Evolutionary conservation across 352 stramenopile genomes (phyloP).

Genomic region (Labyrinthula sp.): DNA sequence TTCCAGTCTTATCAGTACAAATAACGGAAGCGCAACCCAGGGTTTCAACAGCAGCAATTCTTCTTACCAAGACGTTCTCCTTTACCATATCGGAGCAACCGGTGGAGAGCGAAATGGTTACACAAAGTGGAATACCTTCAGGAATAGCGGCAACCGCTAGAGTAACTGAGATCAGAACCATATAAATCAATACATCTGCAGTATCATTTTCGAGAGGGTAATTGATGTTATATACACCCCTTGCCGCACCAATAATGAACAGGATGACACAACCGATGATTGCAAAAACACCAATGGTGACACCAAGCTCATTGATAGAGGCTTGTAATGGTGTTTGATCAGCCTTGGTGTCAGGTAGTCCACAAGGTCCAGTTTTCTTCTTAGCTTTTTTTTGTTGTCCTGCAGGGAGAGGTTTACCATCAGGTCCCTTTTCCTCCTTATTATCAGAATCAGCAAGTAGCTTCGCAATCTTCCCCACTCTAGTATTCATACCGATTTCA

Average conservation of each 20-base stretch:
- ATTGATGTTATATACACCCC: neutral
- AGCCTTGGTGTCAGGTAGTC: too few relatives aligned
- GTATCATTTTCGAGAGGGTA: neutral
- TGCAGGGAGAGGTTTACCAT: too few relatives aligned
- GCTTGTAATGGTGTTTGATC: neutral
- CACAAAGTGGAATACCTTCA: slow-evolving; percentile 83
- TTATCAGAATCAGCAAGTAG: too few relatives aligned
- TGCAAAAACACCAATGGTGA: neutral
- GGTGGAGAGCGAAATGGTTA: slow-evolving; percentile 85
- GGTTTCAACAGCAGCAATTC: slow-evolving; percentile 64
- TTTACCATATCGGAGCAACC: slow-evolving; percentile 51
- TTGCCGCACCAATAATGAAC: neutral
- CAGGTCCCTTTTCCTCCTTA: too few relatives aligned
- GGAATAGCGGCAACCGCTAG: slow-evolving; percentile 87
- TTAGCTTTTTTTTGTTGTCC: too few relatives aligned
- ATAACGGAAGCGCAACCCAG: slow-evolving; percentile 78
- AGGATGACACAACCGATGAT: neutral
- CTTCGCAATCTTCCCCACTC: neutral
- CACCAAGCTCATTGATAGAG: neutral
- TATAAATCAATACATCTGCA: neutral
- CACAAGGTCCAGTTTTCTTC: too few relatives aligned
- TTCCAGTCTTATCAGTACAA: slow-evolving; percentile 93
- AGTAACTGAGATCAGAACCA: neutral
- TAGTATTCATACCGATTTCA: neutral
- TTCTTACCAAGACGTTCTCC: slow-evolving; percentile 60